Evolutionary conservation across 805 yeast species (phyloP).

Genomic region (Ogataea trehalophila): DNA sequence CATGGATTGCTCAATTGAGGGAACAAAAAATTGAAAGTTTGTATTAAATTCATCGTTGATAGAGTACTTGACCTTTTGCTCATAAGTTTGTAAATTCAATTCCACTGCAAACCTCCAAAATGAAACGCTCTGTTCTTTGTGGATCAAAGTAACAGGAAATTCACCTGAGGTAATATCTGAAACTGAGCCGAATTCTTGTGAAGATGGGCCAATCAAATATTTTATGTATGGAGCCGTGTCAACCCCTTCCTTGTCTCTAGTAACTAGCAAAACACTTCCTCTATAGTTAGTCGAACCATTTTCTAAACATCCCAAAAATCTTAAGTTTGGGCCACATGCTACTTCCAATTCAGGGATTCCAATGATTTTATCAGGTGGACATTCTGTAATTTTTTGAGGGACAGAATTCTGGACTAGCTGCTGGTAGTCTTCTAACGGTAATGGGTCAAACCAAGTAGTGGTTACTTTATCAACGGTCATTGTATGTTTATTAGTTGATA

Average conservation of each 20-base stretch:
- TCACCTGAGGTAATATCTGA: slow-evolving; percentile 31
- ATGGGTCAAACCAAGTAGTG: slow-evolving; percentile 25
- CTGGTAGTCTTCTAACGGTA: slow-evolving; percentile 24
- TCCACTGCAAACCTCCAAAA: slow-evolving; percentile 67
- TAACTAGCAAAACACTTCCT: slow-evolving; percentile 64
- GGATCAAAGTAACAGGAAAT: slow-evolving; percentile 42
- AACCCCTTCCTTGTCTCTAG: slow-evolving; percentile 35
- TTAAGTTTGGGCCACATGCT: slow-evolving; percentile 73
- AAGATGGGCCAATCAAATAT: slow-evolving; percentile 34
- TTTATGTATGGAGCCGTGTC: slow-evolving; percentile 24
- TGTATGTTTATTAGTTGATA: neutral
- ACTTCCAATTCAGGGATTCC: slow-evolving; percentile 36
- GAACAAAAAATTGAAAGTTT: slow-evolving; percentile 63
- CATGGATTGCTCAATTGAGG: slow-evolving; percentile 62
- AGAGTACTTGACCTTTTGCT: slow-evolving; percentile 59
- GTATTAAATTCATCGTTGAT: slow-evolving; percentile 41
- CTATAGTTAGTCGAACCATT: slow-evolving; percentile 47
- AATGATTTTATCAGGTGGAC: slow-evolving; percentile 22
- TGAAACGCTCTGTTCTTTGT: slow-evolving; percentile 38
- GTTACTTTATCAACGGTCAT: slow-evolving; percentile 12
- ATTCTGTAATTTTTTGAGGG: slow-evolving; percentile 16
- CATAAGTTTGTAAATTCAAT: slow-evolving; percentile 42
- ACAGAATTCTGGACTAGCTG: slow-evolving; percentile 13
- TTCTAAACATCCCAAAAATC: slow-evolving; percentile 62
- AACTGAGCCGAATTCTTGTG: slow-evolving; percentile 6